These are phyloP conservation scores for Tolypocladium guangdongense DNA, from an alignment of 2,329 filamentous ascomycete genomes.

Conservation along the genomic window DNA sequence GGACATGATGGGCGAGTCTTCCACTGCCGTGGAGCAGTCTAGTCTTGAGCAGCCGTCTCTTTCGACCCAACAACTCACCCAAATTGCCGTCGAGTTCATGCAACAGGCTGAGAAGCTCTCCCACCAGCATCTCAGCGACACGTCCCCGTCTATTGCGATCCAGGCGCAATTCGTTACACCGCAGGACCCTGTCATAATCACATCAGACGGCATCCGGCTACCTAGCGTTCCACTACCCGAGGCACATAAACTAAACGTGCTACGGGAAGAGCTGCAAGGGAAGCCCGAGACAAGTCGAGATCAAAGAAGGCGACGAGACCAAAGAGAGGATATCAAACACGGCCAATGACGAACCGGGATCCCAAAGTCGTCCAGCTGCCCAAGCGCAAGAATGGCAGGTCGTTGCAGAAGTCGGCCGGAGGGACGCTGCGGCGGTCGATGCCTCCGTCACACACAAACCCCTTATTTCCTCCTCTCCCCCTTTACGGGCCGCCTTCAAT, in stretches of 20 bases:
- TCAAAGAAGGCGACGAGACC: constrained; percentile 12
- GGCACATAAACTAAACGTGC: constrained; percentile 56
- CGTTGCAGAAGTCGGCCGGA: constrained; percentile 32
- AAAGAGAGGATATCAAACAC: constrained; percentile 14
- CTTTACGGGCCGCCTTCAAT: constrained; percentile 66
- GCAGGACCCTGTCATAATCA: constrained; percentile 61
- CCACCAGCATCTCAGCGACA: constrained; percentile 20
- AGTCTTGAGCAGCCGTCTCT: background rate
- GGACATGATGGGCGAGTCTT: background rate
- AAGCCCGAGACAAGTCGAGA: constrained; percentile 14
- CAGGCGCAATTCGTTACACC: constrained; percentile 57
- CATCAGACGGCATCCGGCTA: constrained; percentile 53
- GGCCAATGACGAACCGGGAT: constrained; percentile 19
- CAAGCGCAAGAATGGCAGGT: constrained; percentile 19
- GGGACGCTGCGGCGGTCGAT: constrained; percentile 34
- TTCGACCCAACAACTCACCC: constrained; percentile 11
- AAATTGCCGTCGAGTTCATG: constrained; percentile 43
- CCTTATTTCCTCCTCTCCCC: constrained; percentile 75
- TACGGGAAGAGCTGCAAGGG: constrained; percentile 39
- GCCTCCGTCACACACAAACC: constrained; percentile 62
- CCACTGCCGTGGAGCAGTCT: background rate
- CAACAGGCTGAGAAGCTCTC: constrained; percentile 51
- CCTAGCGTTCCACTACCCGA: constrained; percentile 60
- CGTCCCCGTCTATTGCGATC: constrained; percentile 36
- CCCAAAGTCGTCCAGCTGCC: constrained; percentile 15